Evolutionary conservation across 2,329 filamentous ascomycete species (phyloP).

Genomic region (Penicillium olsonii): DNA sequence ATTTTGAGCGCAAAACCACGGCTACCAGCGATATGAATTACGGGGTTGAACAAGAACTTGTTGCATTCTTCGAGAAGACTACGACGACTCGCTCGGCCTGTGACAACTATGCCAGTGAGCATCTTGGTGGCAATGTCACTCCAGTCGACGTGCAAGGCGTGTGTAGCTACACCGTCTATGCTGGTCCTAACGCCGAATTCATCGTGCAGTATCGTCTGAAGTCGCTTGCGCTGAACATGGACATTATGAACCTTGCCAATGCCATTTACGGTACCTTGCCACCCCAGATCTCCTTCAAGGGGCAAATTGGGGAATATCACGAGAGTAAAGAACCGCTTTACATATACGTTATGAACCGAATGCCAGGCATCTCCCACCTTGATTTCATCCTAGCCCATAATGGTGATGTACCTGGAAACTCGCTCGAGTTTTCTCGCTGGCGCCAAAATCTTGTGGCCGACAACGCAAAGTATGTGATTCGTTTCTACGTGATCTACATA

Average conservation of each 20-base stretch:
- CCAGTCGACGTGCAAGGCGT: slow-evolving; percentile 40
- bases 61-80: slow-evolving; percentile 21
- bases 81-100: slow-evolving; percentile 21
- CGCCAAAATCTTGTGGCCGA: slow-evolving; percentile 40
- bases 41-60: slow-evolving; percentile 21
- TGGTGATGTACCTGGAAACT: slow-evolving; percentile 35
- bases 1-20: background rate
- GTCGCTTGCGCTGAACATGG: slow-evolving; percentile 35
- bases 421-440: slow-evolving; percentile 32
- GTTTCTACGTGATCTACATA: background rate
- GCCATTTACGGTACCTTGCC: slow-evolving; percentile 35
- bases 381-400: slow-evolving; percentile 40
- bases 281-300: slow-evolving; percentile 30
- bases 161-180: slow-evolving; percentile 46
- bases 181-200: slow-evolving; percentile 34
- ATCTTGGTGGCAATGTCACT: slow-evolving; percentile 32
- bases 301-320: slow-evolving; percentile 29
- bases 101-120: slow-evolving; percentile 27
- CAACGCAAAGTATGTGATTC: slow-evolving; percentile 29
- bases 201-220: slow-evolving; percentile 44
- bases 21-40: slow-evolving; percentile 13
- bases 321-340: slow-evolving; percentile 35
- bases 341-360: slow-evolving; percentile 38
- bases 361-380: slow-evolving; percentile 39
- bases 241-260: slow-evolving; percentile 31